Evolutionary conservation across 2,329 filamentous ascomycete genomes (phyloP).

Genomic region (Stachybotrys elegans): DNA sequence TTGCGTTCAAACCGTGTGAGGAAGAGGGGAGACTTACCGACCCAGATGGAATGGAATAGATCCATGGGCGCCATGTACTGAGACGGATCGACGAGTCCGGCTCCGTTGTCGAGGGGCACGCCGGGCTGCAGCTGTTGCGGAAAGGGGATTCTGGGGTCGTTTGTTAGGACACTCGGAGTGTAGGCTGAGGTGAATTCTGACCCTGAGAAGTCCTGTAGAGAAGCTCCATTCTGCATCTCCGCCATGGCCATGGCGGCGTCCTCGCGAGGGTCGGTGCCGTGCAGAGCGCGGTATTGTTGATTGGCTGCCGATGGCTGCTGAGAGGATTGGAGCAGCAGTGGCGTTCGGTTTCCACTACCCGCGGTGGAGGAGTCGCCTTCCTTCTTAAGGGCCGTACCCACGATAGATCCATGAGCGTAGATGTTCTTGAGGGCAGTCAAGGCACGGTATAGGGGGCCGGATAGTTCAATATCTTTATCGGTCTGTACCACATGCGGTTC

Average conservation of each 20-base stretch:
- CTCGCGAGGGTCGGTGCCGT: constrained; percentile 47
- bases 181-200: constrained; percentile 14
- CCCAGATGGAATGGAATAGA: constrained; percentile 63
- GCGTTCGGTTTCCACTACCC: constrained; percentile 41
- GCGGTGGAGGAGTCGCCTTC: constrained; percentile 42
- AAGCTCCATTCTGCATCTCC: constrained; percentile 55
- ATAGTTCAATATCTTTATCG: constrained; percentile 57
- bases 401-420: constrained; percentile 58
- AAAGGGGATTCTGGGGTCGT: constrained; percentile 27
- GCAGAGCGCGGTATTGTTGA: constrained; percentile 16
- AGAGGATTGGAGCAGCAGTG: constrained; percentile 24
- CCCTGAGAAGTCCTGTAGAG: constrained; percentile 40
- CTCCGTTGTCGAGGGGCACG: constrained; percentile 38
- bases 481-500: constrained; percentile 48
- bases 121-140: constrained; percentile 29
- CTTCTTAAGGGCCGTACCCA: constrained; percentile 43
- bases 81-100: constrained; percentile 48
- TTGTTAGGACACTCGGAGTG: constrained; percentile 10
- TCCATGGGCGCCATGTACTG: constrained; percentile 63
- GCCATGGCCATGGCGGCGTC: constrained; percentile 61
- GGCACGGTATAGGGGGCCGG: constrained; percentile 56
- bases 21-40: constrained; percentile 51
- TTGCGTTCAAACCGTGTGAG: constrained; percentile 2
- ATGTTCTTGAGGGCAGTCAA: constrained; percentile 59
- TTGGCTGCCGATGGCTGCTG: constrained; percentile 16